These are phyloP conservation scores for Fusarium agapanthi DNA, from an alignment of 2,329 filamentous ascomycete species.

Conservation along the genomic window DNA sequence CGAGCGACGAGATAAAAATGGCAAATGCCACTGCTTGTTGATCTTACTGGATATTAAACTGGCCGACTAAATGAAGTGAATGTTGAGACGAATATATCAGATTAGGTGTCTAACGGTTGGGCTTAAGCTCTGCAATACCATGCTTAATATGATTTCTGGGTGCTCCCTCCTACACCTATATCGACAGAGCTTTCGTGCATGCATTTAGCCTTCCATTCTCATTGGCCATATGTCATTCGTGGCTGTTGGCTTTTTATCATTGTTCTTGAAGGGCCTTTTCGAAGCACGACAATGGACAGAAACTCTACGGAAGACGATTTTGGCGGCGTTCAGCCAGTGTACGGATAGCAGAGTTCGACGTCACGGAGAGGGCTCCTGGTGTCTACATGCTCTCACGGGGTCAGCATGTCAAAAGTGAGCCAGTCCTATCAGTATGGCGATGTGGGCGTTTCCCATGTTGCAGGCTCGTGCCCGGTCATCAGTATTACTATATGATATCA, in stretches of 20 bases:
- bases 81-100: not conserved
- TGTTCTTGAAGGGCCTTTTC: not conserved
- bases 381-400: not conserved
- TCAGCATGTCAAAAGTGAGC: not conserved
- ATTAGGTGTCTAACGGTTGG: not conserved
- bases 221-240: conserved; percentile 20
- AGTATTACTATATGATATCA: conserved; percentile 58
- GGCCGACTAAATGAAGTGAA: not conserved
- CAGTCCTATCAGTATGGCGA: not conserved
- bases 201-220: not conserved
- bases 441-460: not conserved
- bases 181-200: conserved; percentile 6
- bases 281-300: conserved; percentile 40
- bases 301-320: conserved; percentile 19
- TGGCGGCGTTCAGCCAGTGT: conserved; percentile 4
- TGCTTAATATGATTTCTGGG: not conserved
- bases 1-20: too few relatives aligned
- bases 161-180: not conserved
- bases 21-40: not conserved
- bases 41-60: not conserved
- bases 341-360: not conserved
- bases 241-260: not conserved
- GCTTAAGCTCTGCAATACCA: not conserved
- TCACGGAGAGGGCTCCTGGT: not conserved
- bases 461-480: not conserved